These are phyloP conservation scores for Prosopis cineraria DNA, from an alignment of 306 rosid species.

Conservation along the genomic window DNA sequence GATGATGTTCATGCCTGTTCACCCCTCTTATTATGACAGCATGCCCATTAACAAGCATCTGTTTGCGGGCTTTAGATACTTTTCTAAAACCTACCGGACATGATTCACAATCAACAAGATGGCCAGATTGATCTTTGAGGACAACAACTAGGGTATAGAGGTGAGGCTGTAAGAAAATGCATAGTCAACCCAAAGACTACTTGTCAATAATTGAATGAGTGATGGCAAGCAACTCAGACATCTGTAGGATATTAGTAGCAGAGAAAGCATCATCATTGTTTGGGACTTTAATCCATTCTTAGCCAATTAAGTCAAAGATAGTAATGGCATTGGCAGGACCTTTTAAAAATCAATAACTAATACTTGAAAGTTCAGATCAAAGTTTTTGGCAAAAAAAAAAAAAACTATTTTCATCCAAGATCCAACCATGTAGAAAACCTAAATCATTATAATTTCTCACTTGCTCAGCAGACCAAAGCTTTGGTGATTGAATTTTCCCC, in stretches of 20 bases:
- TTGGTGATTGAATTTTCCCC: conserved; percentile 74
- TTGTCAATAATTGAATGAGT: conserved; percentile 6
- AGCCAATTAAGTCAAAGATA: not conserved
- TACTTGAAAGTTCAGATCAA: not conserved
- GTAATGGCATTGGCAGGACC: not conserved
- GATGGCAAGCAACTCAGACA: conserved; percentile 27
- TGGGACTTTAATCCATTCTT: not conserved
- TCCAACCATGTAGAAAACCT: conserved; percentile 12
- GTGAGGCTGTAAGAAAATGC: conserved; percentile 64
- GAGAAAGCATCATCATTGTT: conserved; percentile 1
- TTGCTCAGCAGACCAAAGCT: conserved; percentile 95
- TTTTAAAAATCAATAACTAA: not conserved
- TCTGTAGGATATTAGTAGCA: not conserved
- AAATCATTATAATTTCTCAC: conserved; percentile 46
- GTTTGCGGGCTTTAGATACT: conserved; percentile 82
- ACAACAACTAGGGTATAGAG: conserved; percentile 77
- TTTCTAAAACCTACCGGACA: conserved; percentile 75
- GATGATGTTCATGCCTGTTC: conserved; percentile 98
- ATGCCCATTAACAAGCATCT: conserved; percentile 86
- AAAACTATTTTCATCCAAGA: not conserved
- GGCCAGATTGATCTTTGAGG: conserved; percentile 76
- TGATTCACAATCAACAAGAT: conserved; percentile 81
- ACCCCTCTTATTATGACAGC: conserved; percentile 86
- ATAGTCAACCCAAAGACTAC: conserved; percentile 23
- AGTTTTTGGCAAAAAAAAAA: too few relatives aligned